Evolutionary conservation across 2,329 filamentous ascomycete species (phyloP).

Genomic region (Clarireedia sp.): DNA sequence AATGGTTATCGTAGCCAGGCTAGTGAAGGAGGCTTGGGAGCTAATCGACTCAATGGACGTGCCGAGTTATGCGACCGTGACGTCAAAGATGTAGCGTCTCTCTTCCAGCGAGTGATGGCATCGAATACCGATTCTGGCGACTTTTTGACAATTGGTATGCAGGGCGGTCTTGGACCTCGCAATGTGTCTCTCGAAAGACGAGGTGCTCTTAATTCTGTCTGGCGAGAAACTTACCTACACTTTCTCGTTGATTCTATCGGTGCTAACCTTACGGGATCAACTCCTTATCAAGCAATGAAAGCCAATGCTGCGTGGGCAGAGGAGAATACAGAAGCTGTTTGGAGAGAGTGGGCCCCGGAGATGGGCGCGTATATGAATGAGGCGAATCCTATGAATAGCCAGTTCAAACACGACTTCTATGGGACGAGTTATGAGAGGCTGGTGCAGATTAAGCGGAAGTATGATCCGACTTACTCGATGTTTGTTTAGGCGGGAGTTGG

Average conservation of each 20-base stretch:
- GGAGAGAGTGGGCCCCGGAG: slow-evolving; percentile 30
- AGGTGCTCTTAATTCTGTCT: slow-evolving; percentile 29
- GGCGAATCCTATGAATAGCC: slow-evolving; percentile 23
- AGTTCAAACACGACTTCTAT: slow-evolving; percentile 31
- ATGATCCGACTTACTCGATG: slow-evolving; percentile 33
- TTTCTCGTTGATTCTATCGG: not conserved
- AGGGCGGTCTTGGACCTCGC: not conserved
- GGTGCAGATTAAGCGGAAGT: slow-evolving; percentile 29
- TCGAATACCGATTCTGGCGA: not conserved
- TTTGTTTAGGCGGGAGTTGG: slow-evolving; percentile 29
- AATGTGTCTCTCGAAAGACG: slow-evolving; percentile 39
- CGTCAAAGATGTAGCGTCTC: not conserved
- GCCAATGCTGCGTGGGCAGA: not conserved
- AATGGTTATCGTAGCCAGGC: not conserved
- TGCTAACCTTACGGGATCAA: not conserved
- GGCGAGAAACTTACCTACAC: slow-evolving; percentile 29
- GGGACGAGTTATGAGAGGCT: slow-evolving; percentile 29
- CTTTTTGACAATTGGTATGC: not conserved
- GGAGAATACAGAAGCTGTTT: slow-evolving; percentile 19
- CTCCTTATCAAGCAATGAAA: not conserved
- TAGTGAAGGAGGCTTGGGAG: not conserved
- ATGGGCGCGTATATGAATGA: slow-evolving; percentile 39
- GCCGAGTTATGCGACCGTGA: slow-evolving; percentile 1
- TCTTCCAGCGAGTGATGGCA: not conserved
- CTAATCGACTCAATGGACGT: not conserved